These are phyloP conservation scores for Saccharum hybrid DNA, from an alignment of 202 grass and related monocot genomes.

Conservation along the genomic window DNA sequence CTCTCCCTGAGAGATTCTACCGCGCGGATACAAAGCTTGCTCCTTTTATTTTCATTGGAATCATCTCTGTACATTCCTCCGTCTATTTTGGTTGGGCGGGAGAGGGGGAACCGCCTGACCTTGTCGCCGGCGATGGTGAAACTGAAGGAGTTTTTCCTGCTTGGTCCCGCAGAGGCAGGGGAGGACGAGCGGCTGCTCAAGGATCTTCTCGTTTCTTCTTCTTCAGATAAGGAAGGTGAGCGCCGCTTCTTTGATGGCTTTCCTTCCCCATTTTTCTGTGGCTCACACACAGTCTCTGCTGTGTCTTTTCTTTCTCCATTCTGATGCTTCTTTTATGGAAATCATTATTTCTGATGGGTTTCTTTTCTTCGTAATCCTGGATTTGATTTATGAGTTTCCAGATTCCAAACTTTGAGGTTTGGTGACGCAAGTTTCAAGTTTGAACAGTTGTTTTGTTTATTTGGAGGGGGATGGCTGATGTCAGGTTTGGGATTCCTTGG, in stretches of 20 bases:
- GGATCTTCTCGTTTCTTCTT: constrained; percentile 45
- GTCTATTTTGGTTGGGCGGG: constrained; percentile 9
- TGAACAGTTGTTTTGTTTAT: constrained; percentile 12
- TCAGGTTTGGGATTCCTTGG: constrained; percentile 39
- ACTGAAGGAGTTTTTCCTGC: constrained; percentile 65
- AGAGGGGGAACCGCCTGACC: not conserved
- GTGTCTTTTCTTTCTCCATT: constrained; percentile 44
- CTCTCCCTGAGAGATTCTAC: constrained; percentile 30
- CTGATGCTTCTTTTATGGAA: not conserved
- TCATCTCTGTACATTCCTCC: not conserved
- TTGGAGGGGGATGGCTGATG: not conserved
- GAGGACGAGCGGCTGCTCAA: constrained; percentile 38
- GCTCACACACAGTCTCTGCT: not conserved
- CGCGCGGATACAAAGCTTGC: constrained; percentile 28
- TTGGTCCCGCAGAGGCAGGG: constrained; percentile 59
- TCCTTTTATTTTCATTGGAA: constrained; percentile 13
- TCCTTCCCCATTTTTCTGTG: constrained; percentile 11
- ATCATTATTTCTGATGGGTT: constrained; percentile 10
- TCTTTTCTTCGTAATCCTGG: constrained; percentile 13
- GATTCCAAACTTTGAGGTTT: not conserved
- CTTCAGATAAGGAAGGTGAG: constrained; percentile 59
- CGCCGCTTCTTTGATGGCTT: not conserved
- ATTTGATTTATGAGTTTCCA: constrained; percentile 23
- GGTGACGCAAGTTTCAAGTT: constrained; percentile 15
- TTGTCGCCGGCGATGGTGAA: constrained; percentile 52